Percentiles rank a stretch among this genome's conserved stretches.
These are phyloP conservation scores for Dalechampia spathulata DNA, from an alignment of 441 rosid genomes.

Conservation along the genomic window DNA sequence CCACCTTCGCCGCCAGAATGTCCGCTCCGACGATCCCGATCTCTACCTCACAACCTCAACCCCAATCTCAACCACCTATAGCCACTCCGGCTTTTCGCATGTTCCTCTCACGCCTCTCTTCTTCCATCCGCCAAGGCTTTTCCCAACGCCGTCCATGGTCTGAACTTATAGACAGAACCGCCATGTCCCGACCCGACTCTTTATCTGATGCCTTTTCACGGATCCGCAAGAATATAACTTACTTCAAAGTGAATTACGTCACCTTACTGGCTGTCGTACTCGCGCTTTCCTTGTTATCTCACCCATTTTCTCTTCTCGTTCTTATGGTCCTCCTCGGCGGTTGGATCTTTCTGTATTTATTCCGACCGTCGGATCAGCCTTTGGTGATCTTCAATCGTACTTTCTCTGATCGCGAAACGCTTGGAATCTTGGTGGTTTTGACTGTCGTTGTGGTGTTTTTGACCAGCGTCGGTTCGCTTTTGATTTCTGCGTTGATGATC, in stretches of 20 bases:
- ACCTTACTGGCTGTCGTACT: constrained; percentile 47
- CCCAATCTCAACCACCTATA: constrained; percentile 41
- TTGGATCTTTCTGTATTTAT: constrained; percentile 57
- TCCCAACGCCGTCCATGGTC: constrained; percentile 68
- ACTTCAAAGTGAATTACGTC: constrained; percentile 62
- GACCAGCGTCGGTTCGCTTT: constrained; percentile 63
- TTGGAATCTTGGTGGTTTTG: constrained; percentile 38
- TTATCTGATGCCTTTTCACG: constrained; percentile 60
- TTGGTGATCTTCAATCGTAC: constrained; percentile 44
- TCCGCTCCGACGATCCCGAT: constrained; percentile 38
- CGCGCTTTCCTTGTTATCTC: constrained; percentile 53
- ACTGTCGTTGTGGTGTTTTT: constrained; percentile 59
- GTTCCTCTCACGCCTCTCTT: constrained; percentile 47
- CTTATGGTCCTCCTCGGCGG: constrained; percentile 46
- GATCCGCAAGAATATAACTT: constrained; percentile 50
- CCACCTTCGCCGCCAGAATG: constrained; percentile 31
- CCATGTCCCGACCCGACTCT: constrained; percentile 50
- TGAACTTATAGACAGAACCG: constrained; percentile 50
- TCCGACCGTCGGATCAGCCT: constrained; percentile 66
- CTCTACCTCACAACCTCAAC: constrained; percentile 26
- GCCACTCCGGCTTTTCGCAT: constrained; percentile 46
- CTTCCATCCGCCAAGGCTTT: constrained; percentile 47
- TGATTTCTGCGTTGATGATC: constrained; percentile 54
- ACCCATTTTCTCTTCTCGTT: constrained; percentile 56
- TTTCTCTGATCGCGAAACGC: constrained; percentile 65